Evolutionary conservation across 441 rosid species (phyloP).

Genomic region (Syzygium malaccense): DNA sequence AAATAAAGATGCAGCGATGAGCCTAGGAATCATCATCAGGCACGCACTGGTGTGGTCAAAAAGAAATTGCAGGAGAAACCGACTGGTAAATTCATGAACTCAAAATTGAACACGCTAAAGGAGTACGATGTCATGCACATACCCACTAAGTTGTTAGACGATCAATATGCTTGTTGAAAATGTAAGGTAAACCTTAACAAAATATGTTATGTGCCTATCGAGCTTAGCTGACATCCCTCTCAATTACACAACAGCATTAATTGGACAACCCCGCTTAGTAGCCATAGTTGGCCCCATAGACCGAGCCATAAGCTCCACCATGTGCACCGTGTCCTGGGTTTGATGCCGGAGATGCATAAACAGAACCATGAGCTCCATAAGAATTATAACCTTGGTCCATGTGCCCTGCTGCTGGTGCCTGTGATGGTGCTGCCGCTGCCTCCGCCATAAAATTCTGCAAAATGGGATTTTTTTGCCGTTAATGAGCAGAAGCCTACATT

Average conservation of each 20-base stretch:
- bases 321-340: slow-evolving; percentile 39
- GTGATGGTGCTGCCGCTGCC: slow-evolving; percentile 73
- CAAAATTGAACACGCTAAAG: not conserved
- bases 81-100: not conserved
- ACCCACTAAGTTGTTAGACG: not conserved
- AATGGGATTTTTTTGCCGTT: not conserved
- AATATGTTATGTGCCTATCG: not conserved
- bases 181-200: not conserved
- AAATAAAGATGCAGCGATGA: not conserved
- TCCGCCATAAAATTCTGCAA: slow-evolving; percentile 96
- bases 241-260: not conserved
- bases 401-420: slow-evolving; percentile 36
- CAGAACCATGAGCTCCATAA: slow-evolving; percentile 58
- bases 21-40: not conserved
- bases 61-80: not conserved
- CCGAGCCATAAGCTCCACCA: slow-evolving; percentile 47
- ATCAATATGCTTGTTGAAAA: not conserved
- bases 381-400: slow-evolving; percentile 81
- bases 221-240: not conserved
- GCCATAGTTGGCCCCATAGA: slow-evolving; percentile 59
- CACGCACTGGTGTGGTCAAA: not conserved
- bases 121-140: not conserved
- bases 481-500: not conserved
- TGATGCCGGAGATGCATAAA: slow-evolving; percentile 50
- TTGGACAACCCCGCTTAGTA: slow-evolving; percentile 17